Percentiles rank a stretch among this genome's conserved stretches.
phyloP scores from a whole-genome alignment of 2,329 filamentous ascomycete genomes.

The Calycina marina region DNA sequence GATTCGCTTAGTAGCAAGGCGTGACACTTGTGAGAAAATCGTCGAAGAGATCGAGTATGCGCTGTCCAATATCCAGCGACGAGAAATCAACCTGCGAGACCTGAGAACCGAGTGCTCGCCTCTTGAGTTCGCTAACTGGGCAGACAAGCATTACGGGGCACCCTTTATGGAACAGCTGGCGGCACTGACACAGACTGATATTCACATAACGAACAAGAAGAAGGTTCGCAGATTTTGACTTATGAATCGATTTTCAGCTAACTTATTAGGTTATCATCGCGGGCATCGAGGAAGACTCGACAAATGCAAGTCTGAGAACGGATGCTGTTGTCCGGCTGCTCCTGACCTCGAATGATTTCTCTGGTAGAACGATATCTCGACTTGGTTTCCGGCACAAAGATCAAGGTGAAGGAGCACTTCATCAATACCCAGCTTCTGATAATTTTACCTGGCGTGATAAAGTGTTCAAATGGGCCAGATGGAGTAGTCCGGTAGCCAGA shows the following conservation, averaged over 20 bases:
- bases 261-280: conserved; percentile 7
- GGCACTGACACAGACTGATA: conserved; percentile 17
- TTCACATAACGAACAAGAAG: conserved; percentile 4
- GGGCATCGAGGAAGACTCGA: conserved; percentile 6
- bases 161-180: conserved; percentile 10
- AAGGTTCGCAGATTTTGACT: conserved; percentile 3
- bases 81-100: conserved; percentile 8
- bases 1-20: conserved; percentile 18
- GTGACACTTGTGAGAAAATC: conserved; percentile 13
- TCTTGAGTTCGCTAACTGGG: conserved; percentile 4
- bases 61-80: conserved; percentile 10
- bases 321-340: conserved; percentile 16
- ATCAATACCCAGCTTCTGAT: conserved; percentile 8
- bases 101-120: conserved; percentile 10
- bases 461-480: conserved; percentile 18
- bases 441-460: conserved; percentile 18
- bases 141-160: conserved; percentile 6
- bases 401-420: conserved; percentile 7
- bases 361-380: conserved; percentile 7
- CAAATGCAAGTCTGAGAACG: conserved; percentile 5
- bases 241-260: conserved; percentile 2
- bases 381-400: conserved; percentile 9
- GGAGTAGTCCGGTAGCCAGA: conserved; percentile 13
- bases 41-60: conserved; percentile 12
- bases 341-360: conserved; percentile 9